A percentile compares a stretch with the other conserved stretches of the same genome.
These are phyloP conservation scores for Triangularia setosa DNA, from an alignment of 2,329 filamentous ascomycete genomes.

Conservation along the genomic window DNA sequence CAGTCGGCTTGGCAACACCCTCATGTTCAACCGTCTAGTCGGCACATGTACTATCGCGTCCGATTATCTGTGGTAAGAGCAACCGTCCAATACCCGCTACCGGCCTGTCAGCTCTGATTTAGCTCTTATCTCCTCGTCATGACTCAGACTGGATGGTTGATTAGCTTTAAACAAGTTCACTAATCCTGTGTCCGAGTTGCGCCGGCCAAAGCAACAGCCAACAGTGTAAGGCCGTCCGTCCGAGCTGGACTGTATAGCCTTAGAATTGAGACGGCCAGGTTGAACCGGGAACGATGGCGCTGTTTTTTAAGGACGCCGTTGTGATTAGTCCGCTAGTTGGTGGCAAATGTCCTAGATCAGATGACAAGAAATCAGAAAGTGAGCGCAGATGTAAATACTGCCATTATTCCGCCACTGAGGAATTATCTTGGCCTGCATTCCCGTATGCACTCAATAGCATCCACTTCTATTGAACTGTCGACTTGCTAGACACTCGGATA, in stretches of 20 bases:
- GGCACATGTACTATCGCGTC: not conserved
- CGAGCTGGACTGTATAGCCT: not conserved
- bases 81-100: not conserved
- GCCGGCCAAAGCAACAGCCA: not conserved
- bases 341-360: not conserved
- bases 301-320: not conserved
- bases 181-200: not conserved
- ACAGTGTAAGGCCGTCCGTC: not conserved
- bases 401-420: not conserved
- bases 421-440: not conserved
- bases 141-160: not conserved
- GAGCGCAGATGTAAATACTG: not conserved
- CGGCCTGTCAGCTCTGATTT: not conserved
- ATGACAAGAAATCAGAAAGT: not conserved
- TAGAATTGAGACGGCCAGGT: not conserved
- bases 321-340: not conserved
- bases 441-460: not conserved
- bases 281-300: not conserved
- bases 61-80: not conserved
- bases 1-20: not conserved
- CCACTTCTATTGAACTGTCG: not conserved
- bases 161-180: not conserved
- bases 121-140: not conserved
- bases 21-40: not conserved
- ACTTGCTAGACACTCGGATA: not conserved